phyloP scores from a whole-genome alignment of 176 grass and related monocot species.

The Eragrostis nindensis region DNA sequence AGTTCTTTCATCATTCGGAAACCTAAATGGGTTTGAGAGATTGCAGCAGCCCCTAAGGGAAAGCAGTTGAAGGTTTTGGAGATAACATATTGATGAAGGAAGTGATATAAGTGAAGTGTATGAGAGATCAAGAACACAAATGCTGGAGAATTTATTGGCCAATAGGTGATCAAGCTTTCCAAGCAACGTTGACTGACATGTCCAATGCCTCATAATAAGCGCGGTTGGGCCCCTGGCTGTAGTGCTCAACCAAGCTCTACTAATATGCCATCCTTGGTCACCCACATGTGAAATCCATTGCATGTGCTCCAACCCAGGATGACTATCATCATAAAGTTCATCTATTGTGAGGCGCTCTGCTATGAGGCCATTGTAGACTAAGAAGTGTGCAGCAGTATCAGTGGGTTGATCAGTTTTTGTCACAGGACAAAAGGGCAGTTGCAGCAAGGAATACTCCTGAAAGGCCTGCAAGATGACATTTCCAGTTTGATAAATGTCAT shows the following conservation, averaged over 20 bases:
- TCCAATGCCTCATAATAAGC: constrained; percentile 14
- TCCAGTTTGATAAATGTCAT: not conserved
- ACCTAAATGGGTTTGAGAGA: not conserved
- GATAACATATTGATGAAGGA: not conserved
- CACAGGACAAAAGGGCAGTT: not conserved
- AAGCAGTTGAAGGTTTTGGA: not conserved
- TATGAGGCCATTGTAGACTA: not conserved
- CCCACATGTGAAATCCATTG: not conserved
- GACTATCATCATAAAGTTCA: not conserved
- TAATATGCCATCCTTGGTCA: not conserved
- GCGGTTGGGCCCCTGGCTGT: not conserved
- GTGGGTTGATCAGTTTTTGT: not conserved
- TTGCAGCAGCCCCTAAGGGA: not conserved
- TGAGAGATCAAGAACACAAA: not conserved
- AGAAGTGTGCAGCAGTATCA: not conserved
- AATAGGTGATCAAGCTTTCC: not conserved
- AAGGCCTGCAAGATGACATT: constrained; percentile 29
- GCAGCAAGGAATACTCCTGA: not conserved
- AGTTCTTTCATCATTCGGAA: not conserved
- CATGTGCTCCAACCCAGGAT: not conserved
- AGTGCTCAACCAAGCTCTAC: not conserved
- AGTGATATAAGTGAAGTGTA: not conserved
- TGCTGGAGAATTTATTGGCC: not conserved
- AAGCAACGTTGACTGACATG: not conserved
- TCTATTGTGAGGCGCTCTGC: not conserved